Evolutionary conservation across 2,329 filamentous ascomycete genomes (phyloP).

Genomic region (Colletotrichum destructivum): DNA sequence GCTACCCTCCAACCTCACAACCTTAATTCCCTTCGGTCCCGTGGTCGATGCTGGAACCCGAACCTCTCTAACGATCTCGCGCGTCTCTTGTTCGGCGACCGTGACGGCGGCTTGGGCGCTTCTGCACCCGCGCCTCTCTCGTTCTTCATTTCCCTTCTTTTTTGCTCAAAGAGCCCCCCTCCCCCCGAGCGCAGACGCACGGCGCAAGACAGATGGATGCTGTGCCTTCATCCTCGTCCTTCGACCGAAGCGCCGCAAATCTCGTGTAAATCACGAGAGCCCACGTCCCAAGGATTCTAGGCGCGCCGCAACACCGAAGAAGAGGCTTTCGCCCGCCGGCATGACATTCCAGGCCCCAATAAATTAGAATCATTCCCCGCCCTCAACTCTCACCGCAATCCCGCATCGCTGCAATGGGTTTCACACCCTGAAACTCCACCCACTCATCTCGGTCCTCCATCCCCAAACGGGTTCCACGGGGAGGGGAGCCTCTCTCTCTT

Average conservation of each 20-base stretch:
- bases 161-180: too few relatives aligned
- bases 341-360: background rate
- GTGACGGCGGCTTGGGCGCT: background rate
- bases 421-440: constrained; percentile 42
- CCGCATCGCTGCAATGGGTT: constrained; percentile 35
- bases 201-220: background rate
- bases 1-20: constrained; percentile 3
- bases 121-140: background rate
- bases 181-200: background rate
- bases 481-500: too few relatives aligned
- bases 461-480: constrained; percentile 18
- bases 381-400: constrained; percentile 22
- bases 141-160: background rate
- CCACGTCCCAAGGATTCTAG: background rate
- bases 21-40: constrained; percentile 25
- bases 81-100: background rate
- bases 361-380: constrained; percentile 4
- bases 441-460: constrained; percentile 36
- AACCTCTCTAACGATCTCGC: constrained; percentile 10
- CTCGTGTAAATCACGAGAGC: background rate
- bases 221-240: background rate
- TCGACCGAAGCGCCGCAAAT: background rate
- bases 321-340: background rate
- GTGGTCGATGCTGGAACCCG: background rate
- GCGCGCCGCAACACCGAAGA: background rate